Percentiles rank a stretch among this genome's conserved stretches.
These are phyloP conservation scores for Agrocybe pediades DNA, from an alignment of 768 basidiomycete species.

Conservation along the genomic window DNA sequence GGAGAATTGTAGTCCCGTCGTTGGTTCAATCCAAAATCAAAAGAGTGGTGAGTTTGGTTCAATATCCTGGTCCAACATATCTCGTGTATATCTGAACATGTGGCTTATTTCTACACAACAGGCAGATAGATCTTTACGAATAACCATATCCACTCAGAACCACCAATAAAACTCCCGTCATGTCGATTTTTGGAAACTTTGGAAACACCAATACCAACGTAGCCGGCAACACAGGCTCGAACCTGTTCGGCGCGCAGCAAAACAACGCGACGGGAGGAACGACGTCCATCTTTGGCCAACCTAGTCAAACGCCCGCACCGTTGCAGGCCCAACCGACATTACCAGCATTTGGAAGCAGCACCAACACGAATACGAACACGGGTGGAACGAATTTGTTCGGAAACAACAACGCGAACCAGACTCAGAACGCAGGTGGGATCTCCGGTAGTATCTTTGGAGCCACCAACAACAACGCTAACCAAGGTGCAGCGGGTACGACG, in stretches of 20 bases:
- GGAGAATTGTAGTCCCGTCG: no score
- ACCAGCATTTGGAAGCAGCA: slow-evolving; percentile 7
- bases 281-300: slow-evolving; percentile 20
- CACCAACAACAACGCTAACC: background rate
- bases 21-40: no score
- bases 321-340: slow-evolving; percentile 15
- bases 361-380: background rate
- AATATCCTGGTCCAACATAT: no score
- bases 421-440: no score
- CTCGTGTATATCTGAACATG: no score
- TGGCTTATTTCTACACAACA: no score
- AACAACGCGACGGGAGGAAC: slow-evolving; percentile 13
- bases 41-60: no score
- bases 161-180: no score
- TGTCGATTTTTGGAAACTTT: slow-evolving; percentile 28
- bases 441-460: background rate
- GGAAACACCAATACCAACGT: slow-evolving; percentile 18
- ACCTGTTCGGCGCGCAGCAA: slow-evolving; percentile 21
- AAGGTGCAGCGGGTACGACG: no score
- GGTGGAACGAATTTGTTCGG: background rate
- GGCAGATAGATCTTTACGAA: no score
- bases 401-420: no score
- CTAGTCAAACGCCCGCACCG: slow-evolving; percentile 11
- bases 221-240: slow-evolving; percentile 20
- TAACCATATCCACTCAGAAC: no score